phyloP scores from a whole-genome alignment of 306 rosid genomes.

The Biancaea sappan region DNA sequence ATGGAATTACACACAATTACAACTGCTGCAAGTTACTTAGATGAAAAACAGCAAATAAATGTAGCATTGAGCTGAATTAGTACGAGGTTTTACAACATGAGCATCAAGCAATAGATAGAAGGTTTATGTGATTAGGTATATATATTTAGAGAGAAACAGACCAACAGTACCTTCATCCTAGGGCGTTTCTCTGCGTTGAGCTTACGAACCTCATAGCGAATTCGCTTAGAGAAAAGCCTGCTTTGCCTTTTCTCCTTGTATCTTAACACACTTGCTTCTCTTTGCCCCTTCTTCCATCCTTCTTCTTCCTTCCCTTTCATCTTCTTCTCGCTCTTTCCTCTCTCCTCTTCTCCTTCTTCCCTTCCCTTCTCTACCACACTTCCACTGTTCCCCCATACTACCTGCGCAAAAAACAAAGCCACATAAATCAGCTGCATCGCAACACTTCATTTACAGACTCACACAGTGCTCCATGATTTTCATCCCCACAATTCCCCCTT shows the following conservation, averaged over 20 bases:
- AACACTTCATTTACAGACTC: background rate
- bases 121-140: background rate
- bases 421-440: background rate
- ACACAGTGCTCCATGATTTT: background rate
- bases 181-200: slow-evolving; percentile 93
- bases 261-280: slow-evolving; percentile 87
- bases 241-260: slow-evolving; percentile 85
- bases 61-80: too few species aligned
- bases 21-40: background rate
- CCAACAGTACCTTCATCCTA: slow-evolving; percentile 92
- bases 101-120: too few species aligned
- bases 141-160: too few species aligned
- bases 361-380: slow-evolving; percentile 39
- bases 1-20: background rate
- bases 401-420: slow-evolving; percentile 31
- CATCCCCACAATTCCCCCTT: background rate
- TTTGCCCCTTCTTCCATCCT: slow-evolving; percentile 54
- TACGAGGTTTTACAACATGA: too few species aligned
- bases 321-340: background rate
- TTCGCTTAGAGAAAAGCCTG: slow-evolving; percentile 76
- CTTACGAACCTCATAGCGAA: slow-evolving; percentile 89
- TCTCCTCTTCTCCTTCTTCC: slow-evolving; percentile 53
- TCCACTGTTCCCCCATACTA: slow-evolving; percentile 33
- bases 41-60: too few species aligned
- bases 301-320: slow-evolving; percentile 18